A percentile compares a stretch with the other conserved stretches of the same genome.
Evolutionary conservation across 2,329 filamentous ascomycete genomes (phyloP).

Genomic region (Fusarium anthophilum): DNA sequence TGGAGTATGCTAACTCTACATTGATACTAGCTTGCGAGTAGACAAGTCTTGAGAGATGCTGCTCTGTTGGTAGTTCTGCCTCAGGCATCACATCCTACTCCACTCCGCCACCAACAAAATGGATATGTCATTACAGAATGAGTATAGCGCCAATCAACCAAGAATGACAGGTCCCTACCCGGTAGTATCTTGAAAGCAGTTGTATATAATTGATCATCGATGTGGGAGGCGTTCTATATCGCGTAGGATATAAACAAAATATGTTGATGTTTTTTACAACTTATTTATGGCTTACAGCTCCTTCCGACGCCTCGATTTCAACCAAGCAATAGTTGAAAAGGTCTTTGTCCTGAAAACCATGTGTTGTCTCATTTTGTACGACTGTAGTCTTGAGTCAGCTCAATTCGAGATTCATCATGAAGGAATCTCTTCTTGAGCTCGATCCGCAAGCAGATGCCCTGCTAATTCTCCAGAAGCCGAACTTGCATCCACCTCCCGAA

Average conservation of each 20-base stretch:
- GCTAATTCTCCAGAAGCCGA: background rate
- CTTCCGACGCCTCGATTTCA: background rate
- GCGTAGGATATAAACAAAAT: background rate
- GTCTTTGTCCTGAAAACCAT: no score
- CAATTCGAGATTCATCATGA: background rate
- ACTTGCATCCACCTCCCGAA: no score
- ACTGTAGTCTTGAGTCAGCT: no score
- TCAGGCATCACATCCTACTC: background rate
- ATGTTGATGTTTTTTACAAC: accelerated
- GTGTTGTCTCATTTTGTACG: no score
- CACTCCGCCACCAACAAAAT: background rate
- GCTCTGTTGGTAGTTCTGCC: background rate
- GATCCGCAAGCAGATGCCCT: background rate
- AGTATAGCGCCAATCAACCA: background rate
- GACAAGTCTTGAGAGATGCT: background rate
- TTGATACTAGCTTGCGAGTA: background rate
- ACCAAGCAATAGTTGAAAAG: no score
- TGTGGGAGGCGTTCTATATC: background rate
- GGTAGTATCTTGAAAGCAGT: background rate
- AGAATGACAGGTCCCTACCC: background rate
- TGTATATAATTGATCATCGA: no score
- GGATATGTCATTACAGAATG: background rate
- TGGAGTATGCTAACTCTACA: background rate
- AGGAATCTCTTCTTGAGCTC: background rate
- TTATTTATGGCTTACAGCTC: accelerated